Evolutionary conservation across 2,329 filamentous ascomycete genomes (phyloP), one percentile per base, ranked within the genome.

Genomic region (Claviceps maximensis): DNA sequence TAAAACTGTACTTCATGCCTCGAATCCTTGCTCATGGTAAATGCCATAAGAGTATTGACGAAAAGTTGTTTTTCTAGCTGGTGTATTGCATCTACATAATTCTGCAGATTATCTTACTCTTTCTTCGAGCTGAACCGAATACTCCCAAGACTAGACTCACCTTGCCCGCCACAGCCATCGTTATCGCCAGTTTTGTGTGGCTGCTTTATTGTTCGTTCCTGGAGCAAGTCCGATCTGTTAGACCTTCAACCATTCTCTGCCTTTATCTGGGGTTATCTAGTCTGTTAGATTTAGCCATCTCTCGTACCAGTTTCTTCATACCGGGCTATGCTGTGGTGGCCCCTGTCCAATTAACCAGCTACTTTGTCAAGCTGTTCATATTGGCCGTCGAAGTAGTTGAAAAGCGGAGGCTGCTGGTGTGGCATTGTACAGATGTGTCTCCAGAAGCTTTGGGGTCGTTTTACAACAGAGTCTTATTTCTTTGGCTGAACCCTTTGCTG

Each of bases 261-360:
- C 47, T 58, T 7, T 70, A 63, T 50, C 51, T 69, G 15, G 59
- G 67, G 41, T 47, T 61, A 6, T 65, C 66, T 1, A 53, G 63
- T 7, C 47, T 68, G 4, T 58, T 68, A 21, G 67, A 70, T 49
- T 52, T 62, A n/a, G 62, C 63, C 0, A 61, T 60, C 15, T 58
- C 58, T 2, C 60, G 67, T 21, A 69, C 67, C 0, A 50, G 66
- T 1, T 67, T 63, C 56, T 59, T 67, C 12, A 58, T 66, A n/a
- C 55, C 54, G 5, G 53, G 53, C 2, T 55, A 60, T 27, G 17
- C 53, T 9, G 23, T 45, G 7, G 53, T 68, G 21, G 60, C 61
- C 5, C 53, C 53, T 27, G 38, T 69, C 8, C 59, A 63, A 23
- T 57, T 61, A 2, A 55, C 61, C 0, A 58, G 60, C 4, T 55